phyloP scores from a whole-genome alignment of 2,329 filamentous ascomycete genomes.

The Penicillium sp. region DNA sequence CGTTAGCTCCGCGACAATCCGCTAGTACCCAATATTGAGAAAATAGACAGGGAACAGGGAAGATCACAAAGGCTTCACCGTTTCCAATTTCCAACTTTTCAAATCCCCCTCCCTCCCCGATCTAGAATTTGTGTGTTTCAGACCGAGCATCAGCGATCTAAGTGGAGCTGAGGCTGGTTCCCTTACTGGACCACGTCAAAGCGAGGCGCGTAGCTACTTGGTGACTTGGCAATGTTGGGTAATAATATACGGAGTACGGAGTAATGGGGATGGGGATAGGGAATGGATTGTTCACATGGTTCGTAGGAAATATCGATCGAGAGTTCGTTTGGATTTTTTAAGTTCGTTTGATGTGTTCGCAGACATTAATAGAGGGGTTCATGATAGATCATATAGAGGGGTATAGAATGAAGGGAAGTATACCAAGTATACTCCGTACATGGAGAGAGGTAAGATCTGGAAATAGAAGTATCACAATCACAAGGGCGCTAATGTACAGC shows the following conservation, averaged over 20 bases:
- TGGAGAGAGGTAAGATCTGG: conserved; percentile 4
- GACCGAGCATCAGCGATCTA: neutral
- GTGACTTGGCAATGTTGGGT: neutral
- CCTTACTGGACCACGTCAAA: conserved; percentile 5
- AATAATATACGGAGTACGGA: neutral
- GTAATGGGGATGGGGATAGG: neutral
- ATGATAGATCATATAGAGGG: conserved; percentile 21
- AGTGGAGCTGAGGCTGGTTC: conserved; percentile 4
- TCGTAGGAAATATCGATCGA: neutral
- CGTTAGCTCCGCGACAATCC: neutral
- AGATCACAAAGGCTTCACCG: neutral
- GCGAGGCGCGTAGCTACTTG: conserved; percentile 3
- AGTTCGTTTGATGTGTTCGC: neutral
- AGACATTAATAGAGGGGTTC: conserved; percentile 18
- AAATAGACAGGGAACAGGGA: neutral
- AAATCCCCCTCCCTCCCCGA: neutral
- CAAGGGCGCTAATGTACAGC: conserved; percentile 11
- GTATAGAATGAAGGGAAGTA: neutral
- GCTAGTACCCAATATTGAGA: neutral
- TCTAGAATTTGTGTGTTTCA: conserved; percentile 1
- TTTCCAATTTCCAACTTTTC: neutral
- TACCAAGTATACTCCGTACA: too few species aligned
- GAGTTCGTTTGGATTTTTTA: neutral
- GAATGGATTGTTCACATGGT: neutral
- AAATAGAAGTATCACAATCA: conserved; percentile 23